phyloP scores from a whole-genome alignment of 495 filamentous ascomycete genomes.

The Penicillium salamii region DNA sequence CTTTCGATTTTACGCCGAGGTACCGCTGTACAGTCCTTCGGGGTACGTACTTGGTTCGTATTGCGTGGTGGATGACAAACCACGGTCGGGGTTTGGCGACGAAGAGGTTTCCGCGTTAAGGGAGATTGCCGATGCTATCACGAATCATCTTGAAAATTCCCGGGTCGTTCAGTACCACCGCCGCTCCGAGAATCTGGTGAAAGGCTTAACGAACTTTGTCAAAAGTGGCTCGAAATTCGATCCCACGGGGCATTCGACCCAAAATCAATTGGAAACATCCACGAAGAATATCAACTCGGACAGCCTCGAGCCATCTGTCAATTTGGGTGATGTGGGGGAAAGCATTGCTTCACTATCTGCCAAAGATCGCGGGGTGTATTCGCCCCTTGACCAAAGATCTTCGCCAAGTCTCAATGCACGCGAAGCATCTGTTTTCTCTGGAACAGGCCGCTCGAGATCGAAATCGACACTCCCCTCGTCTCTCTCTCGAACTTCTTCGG shows the following conservation, averaged over 20 bases:
- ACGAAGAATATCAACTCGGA: neutral
- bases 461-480: slow-evolving; percentile 8
- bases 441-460: neutral
- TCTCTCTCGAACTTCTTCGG: slow-evolving; percentile 1
- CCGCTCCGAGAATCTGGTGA: slow-evolving; percentile 16
- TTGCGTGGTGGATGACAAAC: slow-evolving; percentile 53
- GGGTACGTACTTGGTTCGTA: slow-evolving; percentile 61
- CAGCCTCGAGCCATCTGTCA: neutral
- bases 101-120: slow-evolving; percentile 21
- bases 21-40: slow-evolving; percentile 52
- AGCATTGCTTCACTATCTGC: neutral
- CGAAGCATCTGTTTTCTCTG: neutral
- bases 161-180: slow-evolving; percentile 11
- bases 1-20: slow-evolving; percentile 59
- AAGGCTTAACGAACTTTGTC: slow-evolving; percentile 20
- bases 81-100: slow-evolving; percentile 28
- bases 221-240: slow-evolving; percentile 8
- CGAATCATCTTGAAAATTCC: slow-evolving; percentile 23
- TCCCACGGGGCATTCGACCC: neutral
- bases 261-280: neutral
- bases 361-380: neutral
- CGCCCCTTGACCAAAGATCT: neutral
- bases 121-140: slow-evolving; percentile 22
- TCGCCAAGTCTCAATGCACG: neutral
- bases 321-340: neutral